Evolutionary conservation across 441 rosid species (phyloP).

Genomic region (Flueggea neowawraea): DNA sequence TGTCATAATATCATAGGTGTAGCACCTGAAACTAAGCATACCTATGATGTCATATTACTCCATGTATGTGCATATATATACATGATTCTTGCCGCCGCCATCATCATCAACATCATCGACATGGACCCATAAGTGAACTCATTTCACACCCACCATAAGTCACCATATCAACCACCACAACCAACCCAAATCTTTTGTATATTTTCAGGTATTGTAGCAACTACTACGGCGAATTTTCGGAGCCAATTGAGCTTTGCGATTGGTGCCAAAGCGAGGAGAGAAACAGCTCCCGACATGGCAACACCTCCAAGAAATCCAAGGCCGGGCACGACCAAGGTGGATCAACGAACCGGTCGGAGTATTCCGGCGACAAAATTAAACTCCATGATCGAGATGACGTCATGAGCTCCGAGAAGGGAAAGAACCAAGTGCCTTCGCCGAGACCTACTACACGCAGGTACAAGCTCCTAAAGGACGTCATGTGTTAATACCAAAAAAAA

Average conservation of each 20-base stretch:
- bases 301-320: conserved; percentile 52
- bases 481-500: conserved; percentile 40
- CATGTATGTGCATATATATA: background rate
- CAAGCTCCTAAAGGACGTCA: conserved; percentile 99
- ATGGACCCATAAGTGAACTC: too few species aligned
- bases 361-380: conserved; percentile 53
- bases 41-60: too few species aligned
- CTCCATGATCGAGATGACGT: conserved; percentile 41
- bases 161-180: too few species aligned
- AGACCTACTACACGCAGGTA: conserved; percentile 83
- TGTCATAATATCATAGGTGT: too few species aligned
- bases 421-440: conserved; percentile 61
- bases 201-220: conserved; percentile 79
- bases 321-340: conserved; percentile 22
- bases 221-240: conserved; percentile 60
- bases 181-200: too few species aligned
- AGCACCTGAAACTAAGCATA: too few species aligned
- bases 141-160: too few species aligned
- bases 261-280: conserved; percentile 86
- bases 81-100: too few species aligned
- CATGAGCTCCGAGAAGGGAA: conserved; percentile 42
- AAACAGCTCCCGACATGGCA: conserved; percentile 31
- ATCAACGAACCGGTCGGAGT: conserved; percentile 53
- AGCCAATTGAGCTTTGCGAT: conserved; percentile 66
- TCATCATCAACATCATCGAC: too few species aligned